phyloP scores from a whole-genome alignment of 2,329 filamentous ascomycete genomes.

The Phyllosticta citriasiana region DNA sequence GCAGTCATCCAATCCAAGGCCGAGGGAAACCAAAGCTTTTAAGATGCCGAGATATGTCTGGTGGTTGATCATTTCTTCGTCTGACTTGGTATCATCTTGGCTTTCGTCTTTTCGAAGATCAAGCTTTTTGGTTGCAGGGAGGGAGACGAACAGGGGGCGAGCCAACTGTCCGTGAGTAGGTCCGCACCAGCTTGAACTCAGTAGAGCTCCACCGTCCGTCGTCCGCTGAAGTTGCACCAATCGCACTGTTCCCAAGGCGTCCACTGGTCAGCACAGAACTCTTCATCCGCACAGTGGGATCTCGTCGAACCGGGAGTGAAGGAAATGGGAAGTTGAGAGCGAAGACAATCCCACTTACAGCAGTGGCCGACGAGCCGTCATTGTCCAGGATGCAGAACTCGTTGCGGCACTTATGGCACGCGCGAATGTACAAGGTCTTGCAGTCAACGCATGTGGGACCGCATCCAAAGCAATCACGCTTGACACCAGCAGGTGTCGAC shows the following conservation, averaged over 20 bases:
- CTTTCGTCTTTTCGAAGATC: not conserved
- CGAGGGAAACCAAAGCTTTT: not conserved
- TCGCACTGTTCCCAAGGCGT: constrained; percentile 22
- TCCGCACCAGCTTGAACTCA: constrained; percentile 12
- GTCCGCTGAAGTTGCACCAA: constrained; percentile 27
- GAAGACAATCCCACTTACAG: constrained; percentile 23
- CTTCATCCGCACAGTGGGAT: not conserved
- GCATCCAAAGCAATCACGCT: constrained; percentile 75
- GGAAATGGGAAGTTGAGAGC: not conserved
- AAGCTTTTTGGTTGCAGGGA: not conserved
- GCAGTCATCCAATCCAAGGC: not conserved
- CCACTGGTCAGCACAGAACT: not conserved
- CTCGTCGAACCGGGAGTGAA: not conserved
- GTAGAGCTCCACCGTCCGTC: constrained; percentile 27
- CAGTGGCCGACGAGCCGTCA: constrained; percentile 62
- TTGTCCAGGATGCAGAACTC: constrained; percentile 81
- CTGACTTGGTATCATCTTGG: not conserved
- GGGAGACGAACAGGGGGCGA: not conserved
- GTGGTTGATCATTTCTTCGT: not conserved
- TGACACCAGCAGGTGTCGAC: constrained; percentile 40
- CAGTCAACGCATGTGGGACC: constrained; percentile 71
- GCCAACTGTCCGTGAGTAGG: not conserved
- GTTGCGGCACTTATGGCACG: constrained; percentile 62
- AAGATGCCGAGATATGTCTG: not conserved
- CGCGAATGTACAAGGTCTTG: constrained; percentile 59